Evolutionary conservation across 1,284 basidiomycete species (phyloP).

Genomic region (Apiotrichum veenhuisii): DNA sequence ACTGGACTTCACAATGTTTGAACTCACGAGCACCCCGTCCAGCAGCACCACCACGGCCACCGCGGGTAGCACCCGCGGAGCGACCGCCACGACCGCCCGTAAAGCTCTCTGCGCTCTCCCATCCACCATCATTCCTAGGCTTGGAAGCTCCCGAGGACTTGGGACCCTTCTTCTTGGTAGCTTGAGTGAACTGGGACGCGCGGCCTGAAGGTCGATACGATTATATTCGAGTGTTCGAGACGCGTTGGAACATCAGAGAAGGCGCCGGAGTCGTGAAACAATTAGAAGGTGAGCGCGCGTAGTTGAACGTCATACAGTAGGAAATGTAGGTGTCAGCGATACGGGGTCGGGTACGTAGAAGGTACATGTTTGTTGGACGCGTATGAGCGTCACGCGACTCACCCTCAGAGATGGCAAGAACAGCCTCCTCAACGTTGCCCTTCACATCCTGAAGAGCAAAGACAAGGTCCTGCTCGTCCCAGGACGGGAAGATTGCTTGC

Average conservation of each 20-base stretch:
- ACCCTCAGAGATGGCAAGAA: constrained; percentile 49
- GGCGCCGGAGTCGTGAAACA: not conserved
- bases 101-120: constrained; percentile 31
- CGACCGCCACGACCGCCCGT: constrained; percentile 26
- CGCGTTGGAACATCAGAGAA: not conserved
- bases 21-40: constrained; percentile 12
- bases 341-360: not conserved
- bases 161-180: constrained; percentile 45
- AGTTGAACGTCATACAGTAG: not conserved
- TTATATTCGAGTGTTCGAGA: not conserved
- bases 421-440: constrained; percentile 49
- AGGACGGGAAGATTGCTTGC: constrained; percentile 47
- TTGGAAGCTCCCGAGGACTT: constrained; percentile 30
- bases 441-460: constrained; percentile 48
- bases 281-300: not conserved
- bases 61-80: constrained; percentile 29
- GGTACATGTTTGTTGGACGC: not conserved
- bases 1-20: no score
- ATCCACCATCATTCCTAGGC: constrained; percentile 45
- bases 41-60: constrained; percentile 31
- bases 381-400: constrained; percentile 16
- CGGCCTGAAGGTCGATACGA: constrained; percentile 33
- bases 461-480: constrained; percentile 47
- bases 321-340: not conserved
- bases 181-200: constrained; percentile 49